Base-by-base conservation (phyloP, 768 basidiomycete species). In the Boletus patriciae region DNA sequence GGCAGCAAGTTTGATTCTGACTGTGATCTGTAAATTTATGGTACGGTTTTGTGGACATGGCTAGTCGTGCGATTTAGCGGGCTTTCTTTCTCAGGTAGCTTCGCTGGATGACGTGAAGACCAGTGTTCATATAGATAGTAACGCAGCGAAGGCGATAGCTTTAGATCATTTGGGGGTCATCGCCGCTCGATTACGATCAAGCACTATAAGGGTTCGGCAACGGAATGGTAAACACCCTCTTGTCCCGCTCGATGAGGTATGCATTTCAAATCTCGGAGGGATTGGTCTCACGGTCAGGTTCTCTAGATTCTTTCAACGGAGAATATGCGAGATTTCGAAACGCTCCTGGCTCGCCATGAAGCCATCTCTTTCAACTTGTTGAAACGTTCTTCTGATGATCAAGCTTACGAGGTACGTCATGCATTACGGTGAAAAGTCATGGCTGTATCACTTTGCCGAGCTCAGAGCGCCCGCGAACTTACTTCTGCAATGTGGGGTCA, bases 161-260 rank as follows among this genome's bases (percentile, higher is more conserved):
- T 77, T 98, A 36, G 97, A 99, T 67, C 92, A 98, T 72, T 77
- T 99, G 0, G 97, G 97, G 11, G 80, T 87, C n/a, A 92, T 99
- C 50, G 94, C 90, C 23, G 90, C 94, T 5, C 83, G 85, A 41
- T 80, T 98, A 41, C 82, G 90, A 33, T 74, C 81, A 0, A 86
- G 82, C 37, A 73, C 76, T 49, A 70, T 86, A 44, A 78, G 66
- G 62, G 70, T 67, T 47, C 59, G 65, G 19, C 60, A 68, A 57
- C 58, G 61, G n/a, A 40, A 78, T 73, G 68, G 57, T 52, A 78
- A 71, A 52, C 69, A 57, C 52, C 68, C 10, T 59, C 45, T 90
- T 59, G 78, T 78, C 55, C 77, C 90, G 3, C 65, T 95, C 29
- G 91, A 92, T 36, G 91, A 94, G 76, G 93, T 90, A 62, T 8